Base-by-base conservation (phyloP, 345 rosid genomes). In the Dipteronia dyeriana region DNA sequence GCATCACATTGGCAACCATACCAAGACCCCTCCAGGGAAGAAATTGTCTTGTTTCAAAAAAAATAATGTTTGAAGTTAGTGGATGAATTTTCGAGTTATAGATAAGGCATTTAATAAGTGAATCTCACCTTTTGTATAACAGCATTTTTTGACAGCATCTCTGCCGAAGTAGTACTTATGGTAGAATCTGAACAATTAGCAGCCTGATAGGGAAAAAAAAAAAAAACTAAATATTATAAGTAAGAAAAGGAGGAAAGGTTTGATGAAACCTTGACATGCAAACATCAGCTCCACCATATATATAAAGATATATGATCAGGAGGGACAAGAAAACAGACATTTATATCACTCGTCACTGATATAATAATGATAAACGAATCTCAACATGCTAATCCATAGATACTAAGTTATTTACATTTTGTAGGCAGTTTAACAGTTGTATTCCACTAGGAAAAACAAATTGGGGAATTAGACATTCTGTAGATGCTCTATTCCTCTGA, bases 101-200 rank as follows among this genome's bases (percentile, higher is more conserved):
- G 12, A 45, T 12, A 54, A 47, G 43, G 38, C 22, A 56, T 20
- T 59, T 49, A 13, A 73, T 49, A 49, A 75, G 66, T 41, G 22
- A 69, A 60, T 66, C 80, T 76, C 81, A 91, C 94, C 95, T 91
- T 89, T 78, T 73, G 85, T 82, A 86, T 75, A 78, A 89, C 79
- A 56, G 85, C 83, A 68, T 89, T 86, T 70, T 80, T 84, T 79
- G 85, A 76, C 56, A 83, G 82, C 80, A 82, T 85, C 79, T 53
- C 86, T 61, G 76, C 63, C 81, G 75, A 69, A n/a, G 74, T 71
- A 61, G 78, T 62, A 68, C 66, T 73, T 71, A 57, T 71, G 69
- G 77, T 70, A 80, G 82, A 67, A 75, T 68, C 77, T 23, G 78
- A 41, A 78, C 56, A 75, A 74, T 79, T 77, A 41, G 81, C 73